phyloP scores from a whole-genome alignment of 306 rosid genomes.

The Echinosophora koreensis region DNA sequence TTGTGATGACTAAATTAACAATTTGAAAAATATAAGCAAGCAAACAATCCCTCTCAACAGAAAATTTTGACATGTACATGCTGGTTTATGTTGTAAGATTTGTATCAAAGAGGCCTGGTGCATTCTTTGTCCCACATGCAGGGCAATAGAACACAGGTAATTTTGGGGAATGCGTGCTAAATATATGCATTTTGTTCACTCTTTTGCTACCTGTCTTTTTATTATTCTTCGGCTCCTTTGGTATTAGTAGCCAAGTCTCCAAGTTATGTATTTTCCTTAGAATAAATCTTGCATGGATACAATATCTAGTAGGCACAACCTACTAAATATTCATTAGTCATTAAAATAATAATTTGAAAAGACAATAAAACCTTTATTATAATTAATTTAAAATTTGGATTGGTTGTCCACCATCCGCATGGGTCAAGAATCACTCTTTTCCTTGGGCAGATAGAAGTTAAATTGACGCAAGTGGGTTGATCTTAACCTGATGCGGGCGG shows the following conservation, averaged over 20 bases:
- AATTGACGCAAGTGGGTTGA: no score
- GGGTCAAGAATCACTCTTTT: no score
- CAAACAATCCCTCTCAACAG: conserved; percentile 11
- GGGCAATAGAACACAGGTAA: background rate
- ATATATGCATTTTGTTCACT: conserved; percentile 34
- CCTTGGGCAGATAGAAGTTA: no score
- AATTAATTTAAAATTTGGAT: no score
- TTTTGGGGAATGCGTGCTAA: conserved; percentile 7
- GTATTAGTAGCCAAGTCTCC: background rate
- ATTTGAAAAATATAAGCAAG: conserved; percentile 38
- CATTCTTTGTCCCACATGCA: conserved; percentile 20
- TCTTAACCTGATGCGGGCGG: no score
- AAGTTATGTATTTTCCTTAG: no score
- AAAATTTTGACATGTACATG: conserved; percentile 51
- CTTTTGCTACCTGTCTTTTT: conserved; percentile 4
- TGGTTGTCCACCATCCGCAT: no score
- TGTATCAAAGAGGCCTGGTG: conserved; percentile 34
- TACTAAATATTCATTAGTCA: no score
- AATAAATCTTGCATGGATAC: no score
- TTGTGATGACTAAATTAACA: conserved; percentile 53
- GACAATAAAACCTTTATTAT: no score
- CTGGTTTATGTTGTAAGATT: conserved; percentile 43
- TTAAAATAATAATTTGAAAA: no score
- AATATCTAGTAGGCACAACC: no score
- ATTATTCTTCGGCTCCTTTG: background rate